Evolutionary conservation across 2,329 filamentous ascomycete species (phyloP).

Genomic region (Colletotrichum coccodes): DNA sequence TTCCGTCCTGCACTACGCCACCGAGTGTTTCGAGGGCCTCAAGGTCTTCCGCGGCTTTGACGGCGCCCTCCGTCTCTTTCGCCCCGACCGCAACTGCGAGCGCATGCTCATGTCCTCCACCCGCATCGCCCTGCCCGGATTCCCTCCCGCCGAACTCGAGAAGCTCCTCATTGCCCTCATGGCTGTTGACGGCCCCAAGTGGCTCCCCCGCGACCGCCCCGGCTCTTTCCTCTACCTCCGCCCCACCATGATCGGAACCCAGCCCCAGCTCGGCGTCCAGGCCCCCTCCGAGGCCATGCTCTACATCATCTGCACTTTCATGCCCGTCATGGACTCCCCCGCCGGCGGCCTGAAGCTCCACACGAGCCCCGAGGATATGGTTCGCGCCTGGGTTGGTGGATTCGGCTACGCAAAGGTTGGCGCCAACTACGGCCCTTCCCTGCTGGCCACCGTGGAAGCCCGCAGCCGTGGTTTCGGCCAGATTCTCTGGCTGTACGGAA

Average conservation of each 20-base stretch:
- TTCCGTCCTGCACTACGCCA: slow-evolving; percentile 87
- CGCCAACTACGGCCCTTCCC: slow-evolving; percentile 89
- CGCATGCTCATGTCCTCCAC: slow-evolving; percentile 69
- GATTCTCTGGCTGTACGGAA: slow-evolving; percentile 92
- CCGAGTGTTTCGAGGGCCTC: slow-evolving; percentile 87
- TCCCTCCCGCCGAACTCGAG: slow-evolving; percentile 77
- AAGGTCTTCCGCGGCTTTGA: slow-evolving; percentile 86
- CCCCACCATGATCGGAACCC: slow-evolving; percentile 87
- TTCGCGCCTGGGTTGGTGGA: slow-evolving; percentile 92
- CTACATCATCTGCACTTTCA: slow-evolving; percentile 79
- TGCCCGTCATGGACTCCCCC: slow-evolving; percentile 65
- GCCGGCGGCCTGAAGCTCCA: slow-evolving; percentile 76
- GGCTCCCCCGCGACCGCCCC: slow-evolving; percentile 77
- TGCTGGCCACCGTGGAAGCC: slow-evolving; percentile 83
- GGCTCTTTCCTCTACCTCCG: slow-evolving; percentile 85
- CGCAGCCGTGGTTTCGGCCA: slow-evolving; percentile 81
- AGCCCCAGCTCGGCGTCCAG: slow-evolving; percentile 82
- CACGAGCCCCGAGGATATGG: slow-evolving; percentile 82
- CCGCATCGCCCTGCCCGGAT: slow-evolving; percentile 80
- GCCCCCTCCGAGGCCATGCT: slow-evolving; percentile 85
- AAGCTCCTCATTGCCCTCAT: slow-evolving; percentile 79
- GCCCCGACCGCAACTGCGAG: slow-evolving; percentile 77
- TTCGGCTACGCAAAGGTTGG: slow-evolving; percentile 94
- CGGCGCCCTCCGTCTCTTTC: slow-evolving; percentile 79
- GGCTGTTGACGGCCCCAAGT: slow-evolving; percentile 78